These are phyloP conservation scores for Hypoxylon fuscum DNA, from an alignment of 495 filamentous ascomycete genomes.

Conservation along the genomic window DNA sequence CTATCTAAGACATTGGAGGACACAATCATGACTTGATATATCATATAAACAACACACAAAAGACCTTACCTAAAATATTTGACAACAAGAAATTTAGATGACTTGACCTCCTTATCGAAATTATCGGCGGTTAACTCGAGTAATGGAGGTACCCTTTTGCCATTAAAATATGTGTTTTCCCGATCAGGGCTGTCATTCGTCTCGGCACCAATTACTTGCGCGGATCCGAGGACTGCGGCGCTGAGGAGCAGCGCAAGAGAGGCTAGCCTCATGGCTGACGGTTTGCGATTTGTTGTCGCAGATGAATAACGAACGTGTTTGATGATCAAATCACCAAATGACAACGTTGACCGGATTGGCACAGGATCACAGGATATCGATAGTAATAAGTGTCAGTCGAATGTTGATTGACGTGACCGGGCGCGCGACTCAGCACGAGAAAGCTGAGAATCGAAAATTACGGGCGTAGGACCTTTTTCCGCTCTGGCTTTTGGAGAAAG, in stretches of 20 bases:
- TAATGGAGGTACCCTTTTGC: constrained; percentile 77
- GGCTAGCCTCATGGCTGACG: constrained; percentile 46
- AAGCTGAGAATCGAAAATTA: constrained; percentile 6
- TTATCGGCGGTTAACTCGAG: constrained; percentile 59
- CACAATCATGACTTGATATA: neutral
- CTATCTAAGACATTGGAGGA: neutral
- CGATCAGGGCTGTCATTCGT: constrained; percentile 39
- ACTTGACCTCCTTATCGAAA: constrained; percentile 51
- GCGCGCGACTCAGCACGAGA: constrained; percentile 14
- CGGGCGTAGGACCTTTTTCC: constrained; percentile 16
- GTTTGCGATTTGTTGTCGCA: constrained; percentile 27
- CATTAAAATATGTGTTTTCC: constrained; percentile 78
- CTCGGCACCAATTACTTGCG: constrained; percentile 47
- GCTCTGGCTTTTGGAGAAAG: constrained; percentile 24
- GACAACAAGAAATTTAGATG: constrained; percentile 56
- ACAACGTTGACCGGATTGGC: constrained; percentile 4
- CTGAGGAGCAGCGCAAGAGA: constrained; percentile 51
- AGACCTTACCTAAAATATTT: constrained; percentile 59
- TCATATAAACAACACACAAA: neutral
- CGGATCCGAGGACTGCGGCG: constrained; percentile 49
- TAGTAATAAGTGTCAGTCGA: constrained; percentile 7
- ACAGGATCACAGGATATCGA: neutral
- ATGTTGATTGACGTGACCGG: constrained; percentile 18
- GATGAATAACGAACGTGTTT: constrained; percentile 30
- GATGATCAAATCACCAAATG: constrained; percentile 14